phyloP scores from a whole-genome alignment of 2,329 filamentous ascomycete species.

The Tolypocladium tropicale region DNA sequence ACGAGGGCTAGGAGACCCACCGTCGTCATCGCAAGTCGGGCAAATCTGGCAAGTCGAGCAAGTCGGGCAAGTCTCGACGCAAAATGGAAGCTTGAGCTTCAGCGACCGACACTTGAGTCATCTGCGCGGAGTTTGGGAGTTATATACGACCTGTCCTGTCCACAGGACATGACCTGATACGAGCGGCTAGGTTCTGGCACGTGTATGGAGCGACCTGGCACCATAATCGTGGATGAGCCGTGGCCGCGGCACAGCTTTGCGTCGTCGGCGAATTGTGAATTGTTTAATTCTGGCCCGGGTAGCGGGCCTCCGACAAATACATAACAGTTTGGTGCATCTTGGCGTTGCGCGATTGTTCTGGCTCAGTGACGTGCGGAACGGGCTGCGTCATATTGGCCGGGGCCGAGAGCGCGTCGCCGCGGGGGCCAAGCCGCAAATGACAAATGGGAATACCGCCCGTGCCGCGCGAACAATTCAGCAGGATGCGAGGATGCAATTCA shows the following conservation, averaged over 20 bases:
- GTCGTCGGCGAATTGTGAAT: neutral
- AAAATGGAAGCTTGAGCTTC: neutral
- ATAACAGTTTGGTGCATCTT: neutral
- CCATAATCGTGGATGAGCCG: neutral
- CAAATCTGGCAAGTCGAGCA: neutral
- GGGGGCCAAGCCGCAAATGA: neutral
- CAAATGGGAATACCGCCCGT: neutral
- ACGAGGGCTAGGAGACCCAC: conserved; percentile 25
- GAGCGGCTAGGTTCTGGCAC: neutral
- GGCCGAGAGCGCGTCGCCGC: neutral
- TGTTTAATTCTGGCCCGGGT: neutral
- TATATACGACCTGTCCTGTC: neutral
- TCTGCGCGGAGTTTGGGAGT: neutral
- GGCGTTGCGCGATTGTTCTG: neutral
- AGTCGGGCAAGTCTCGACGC: neutral
- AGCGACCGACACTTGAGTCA: neutral
- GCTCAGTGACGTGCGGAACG: no score
- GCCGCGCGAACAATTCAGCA: neutral
- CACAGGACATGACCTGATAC: neutral
- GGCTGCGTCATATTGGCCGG: neutral
- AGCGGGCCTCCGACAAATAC: neutral
- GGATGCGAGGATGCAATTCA: neutral
- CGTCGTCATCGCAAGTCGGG: neutral
- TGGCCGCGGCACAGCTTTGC: neutral
- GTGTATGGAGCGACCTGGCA: neutral